Evolutionary conservation across 2,329 filamentous ascomycete genomes (phyloP).

Genomic region (Curvularia hawaiiensis): DNA sequence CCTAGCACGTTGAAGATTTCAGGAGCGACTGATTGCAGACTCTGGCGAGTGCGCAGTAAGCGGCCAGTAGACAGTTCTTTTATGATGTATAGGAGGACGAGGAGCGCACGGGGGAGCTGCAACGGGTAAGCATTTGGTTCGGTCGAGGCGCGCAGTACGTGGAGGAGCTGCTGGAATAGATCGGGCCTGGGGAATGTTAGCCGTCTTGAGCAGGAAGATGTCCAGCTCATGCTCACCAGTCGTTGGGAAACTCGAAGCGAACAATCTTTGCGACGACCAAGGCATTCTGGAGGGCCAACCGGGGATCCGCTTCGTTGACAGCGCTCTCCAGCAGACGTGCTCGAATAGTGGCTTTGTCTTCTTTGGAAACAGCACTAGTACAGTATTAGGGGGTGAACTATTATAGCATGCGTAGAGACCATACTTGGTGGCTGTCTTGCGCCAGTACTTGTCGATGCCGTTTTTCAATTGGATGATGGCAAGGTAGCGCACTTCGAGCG

Average conservation of each 20-base stretch:
- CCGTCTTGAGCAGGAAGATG: neutral
- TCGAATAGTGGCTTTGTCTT: conserved; percentile 79
- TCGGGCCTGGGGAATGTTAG: conserved; percentile 42
- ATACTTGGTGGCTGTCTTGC: conserved; percentile 74
- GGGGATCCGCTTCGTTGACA: conserved; percentile 74
- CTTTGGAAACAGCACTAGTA: conserved; percentile 62
- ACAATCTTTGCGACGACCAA: conserved; percentile 86
- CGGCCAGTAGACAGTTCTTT: conserved; percentile 88
- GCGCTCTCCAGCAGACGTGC: conserved; percentile 76
- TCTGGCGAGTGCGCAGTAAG: conserved; percentile 74
- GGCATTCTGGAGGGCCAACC: conserved; percentile 85
- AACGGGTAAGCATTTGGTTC: conserved; percentile 62
- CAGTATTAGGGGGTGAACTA: conserved; percentile 14
- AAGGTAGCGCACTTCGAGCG: conserved; percentile 80
- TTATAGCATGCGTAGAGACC: neutral
- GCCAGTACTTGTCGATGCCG: conserved; percentile 94
- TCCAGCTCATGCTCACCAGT: conserved; percentile 65
- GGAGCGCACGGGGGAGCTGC: conserved; percentile 72
- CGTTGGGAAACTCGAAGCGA: conserved; percentile 83
- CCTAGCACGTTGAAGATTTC: conserved; percentile 83
- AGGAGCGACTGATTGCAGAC: conserved; percentile 77
- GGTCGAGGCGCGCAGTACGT: conserved; percentile 64
- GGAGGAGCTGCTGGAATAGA: conserved; percentile 49
- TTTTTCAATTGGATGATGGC: conserved; percentile 96
- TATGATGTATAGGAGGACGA: conserved; percentile 81